A percentile compares a stretch with the other conserved stretches of the same genome.
Evolutionary conservation across 2,329 filamentous ascomycete species (phyloP).

Genomic region (Grosmannia penicillata): DNA sequence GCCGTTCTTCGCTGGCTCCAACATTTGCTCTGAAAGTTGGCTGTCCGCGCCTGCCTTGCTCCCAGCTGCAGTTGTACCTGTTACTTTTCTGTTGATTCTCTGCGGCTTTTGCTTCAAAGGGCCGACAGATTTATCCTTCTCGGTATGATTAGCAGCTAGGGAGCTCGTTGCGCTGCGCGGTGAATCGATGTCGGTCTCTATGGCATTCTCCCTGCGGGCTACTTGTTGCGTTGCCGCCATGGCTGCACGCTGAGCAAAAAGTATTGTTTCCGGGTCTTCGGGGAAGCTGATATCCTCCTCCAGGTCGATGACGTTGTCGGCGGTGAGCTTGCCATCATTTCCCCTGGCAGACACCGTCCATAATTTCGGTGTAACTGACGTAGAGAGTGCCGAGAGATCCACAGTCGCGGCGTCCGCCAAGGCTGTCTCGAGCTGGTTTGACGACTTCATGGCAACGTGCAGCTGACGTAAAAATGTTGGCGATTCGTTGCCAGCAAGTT

Average conservation of each 20-base stretch:
- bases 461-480: slow-evolving; percentile 49
- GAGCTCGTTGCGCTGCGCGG: too few relatives aligned
- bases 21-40: too few relatives aligned
- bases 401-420: background rate
- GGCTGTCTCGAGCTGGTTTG: slow-evolving; percentile 33
- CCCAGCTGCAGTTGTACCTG: too few relatives aligned
- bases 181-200: too few relatives aligned
- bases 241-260: background rate
- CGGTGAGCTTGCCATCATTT: slow-evolving; percentile 46
- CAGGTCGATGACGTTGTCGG: slow-evolving; percentile 47
- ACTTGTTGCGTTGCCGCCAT: background rate
- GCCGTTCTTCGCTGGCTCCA: background rate
- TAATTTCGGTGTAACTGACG: too few relatives aligned
- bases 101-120: too few relatives aligned
- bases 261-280: slow-evolving; percentile 11
- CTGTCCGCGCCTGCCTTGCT: too few relatives aligned
- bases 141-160: too few relatives aligned
- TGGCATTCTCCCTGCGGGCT: background rate
- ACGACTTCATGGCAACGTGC: slow-evolving; percentile 45
- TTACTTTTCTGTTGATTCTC: too few relatives aligned
- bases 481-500: slow-evolving; percentile 59
- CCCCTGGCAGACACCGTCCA: slow-evolving; percentile 62
- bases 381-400: too few relatives aligned
- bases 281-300: slow-evolving; percentile 24
- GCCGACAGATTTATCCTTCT: too few relatives aligned